Percentiles rank a stretch among this genome's conserved stretches.
These are phyloP conservation scores for Cadophora sp. DNA, from an alignment of 2,329 filamentous ascomycete genomes.

Conservation along the genomic window DNA sequence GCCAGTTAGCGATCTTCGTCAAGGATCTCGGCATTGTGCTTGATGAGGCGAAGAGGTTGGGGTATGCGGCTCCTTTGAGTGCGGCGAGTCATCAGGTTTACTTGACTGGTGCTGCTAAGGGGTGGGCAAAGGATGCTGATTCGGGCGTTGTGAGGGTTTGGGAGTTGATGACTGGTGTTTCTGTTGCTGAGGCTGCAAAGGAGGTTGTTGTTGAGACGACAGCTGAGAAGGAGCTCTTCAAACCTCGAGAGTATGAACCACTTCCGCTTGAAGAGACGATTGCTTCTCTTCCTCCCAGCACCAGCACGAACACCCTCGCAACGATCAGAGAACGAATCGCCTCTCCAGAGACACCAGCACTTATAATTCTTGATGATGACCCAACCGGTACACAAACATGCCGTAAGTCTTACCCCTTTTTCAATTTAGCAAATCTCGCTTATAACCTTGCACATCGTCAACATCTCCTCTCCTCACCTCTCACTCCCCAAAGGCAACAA, in stretches of 20 bases:
- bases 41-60: constrained; percentile 38
- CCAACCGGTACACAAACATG: constrained; percentile 69
- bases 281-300: constrained; percentile 22
- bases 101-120: constrained; percentile 44
- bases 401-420: constrained; percentile 38
- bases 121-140: constrained; percentile 46
- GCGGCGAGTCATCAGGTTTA: constrained; percentile 46
- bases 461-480: not conserved
- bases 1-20: constrained; percentile 48
- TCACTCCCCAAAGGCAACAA: not conserved
- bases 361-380: constrained; percentile 59
- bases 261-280: constrained; percentile 25
- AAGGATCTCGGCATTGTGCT: constrained; percentile 46
- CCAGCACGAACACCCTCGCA: constrained; percentile 14
- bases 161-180: constrained; percentile 41
- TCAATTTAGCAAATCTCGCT: not conserved
- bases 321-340: constrained; percentile 23
- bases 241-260: constrained; percentile 24
- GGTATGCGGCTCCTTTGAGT: constrained; percentile 46
- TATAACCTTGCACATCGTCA: not conserved
- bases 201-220: not conserved
- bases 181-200: constrained; percentile 26
- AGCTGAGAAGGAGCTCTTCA: constrained; percentile 7
- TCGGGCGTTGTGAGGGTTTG: constrained; percentile 49
- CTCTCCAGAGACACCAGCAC: constrained; percentile 27